phyloP scores from a whole-genome alignment of 495 filamentous ascomycete genomes.

The Aspergillus bridgeri region DNA sequence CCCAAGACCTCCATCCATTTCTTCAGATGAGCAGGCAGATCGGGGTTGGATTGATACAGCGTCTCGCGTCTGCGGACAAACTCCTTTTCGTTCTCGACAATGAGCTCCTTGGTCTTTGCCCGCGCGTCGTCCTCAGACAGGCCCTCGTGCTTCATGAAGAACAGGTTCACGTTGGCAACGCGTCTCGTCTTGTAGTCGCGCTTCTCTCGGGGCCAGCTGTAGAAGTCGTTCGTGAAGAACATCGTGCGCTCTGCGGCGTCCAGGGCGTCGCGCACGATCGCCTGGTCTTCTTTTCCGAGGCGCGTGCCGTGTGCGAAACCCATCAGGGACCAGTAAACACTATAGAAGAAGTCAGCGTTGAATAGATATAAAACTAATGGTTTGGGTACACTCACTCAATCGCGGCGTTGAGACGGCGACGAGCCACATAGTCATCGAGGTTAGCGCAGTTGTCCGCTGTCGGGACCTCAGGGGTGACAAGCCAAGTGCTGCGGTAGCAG shows the following conservation, averaged over 20 bases:
- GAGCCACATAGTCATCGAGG: slow-evolving; percentile 14
- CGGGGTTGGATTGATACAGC: slow-evolving; percentile 9
- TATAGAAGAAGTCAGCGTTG: not conserved
- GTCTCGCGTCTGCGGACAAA: slow-evolving; percentile 10
- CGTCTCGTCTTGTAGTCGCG: slow-evolving; percentile 8
- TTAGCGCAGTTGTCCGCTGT: slow-evolving; percentile 12
- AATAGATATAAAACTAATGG: not conserved
- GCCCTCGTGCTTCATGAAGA: slow-evolving; percentile 15
- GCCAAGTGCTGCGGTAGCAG: slow-evolving; percentile 17
- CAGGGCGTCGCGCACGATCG: slow-evolving; percentile 10
- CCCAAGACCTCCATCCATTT: slow-evolving; percentile 17
- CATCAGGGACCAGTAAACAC: slow-evolving; percentile 14
- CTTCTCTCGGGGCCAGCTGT: slow-evolving; percentile 15
- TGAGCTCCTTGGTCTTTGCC: slow-evolving; percentile 11
- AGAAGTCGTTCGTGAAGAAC: slow-evolving; percentile 20
- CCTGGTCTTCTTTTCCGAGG: slow-evolving; percentile 16
- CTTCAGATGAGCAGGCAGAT: slow-evolving; percentile 10
- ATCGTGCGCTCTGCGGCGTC: slow-evolving; percentile 15
- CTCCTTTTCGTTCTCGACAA: slow-evolving; percentile 12
- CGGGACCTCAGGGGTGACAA: slow-evolving; percentile 8
- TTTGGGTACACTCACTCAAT: slow-evolving; percentile 9
- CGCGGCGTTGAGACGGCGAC: slow-evolving; percentile 8
- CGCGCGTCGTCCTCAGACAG: slow-evolving; percentile 13
- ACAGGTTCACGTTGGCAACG: slow-evolving; percentile 12
- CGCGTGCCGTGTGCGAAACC: slow-evolving; percentile 13